phyloP scores from a whole-genome alignment of 176 grass and related monocot genomes.

The Lolium multiflorum region DNA sequence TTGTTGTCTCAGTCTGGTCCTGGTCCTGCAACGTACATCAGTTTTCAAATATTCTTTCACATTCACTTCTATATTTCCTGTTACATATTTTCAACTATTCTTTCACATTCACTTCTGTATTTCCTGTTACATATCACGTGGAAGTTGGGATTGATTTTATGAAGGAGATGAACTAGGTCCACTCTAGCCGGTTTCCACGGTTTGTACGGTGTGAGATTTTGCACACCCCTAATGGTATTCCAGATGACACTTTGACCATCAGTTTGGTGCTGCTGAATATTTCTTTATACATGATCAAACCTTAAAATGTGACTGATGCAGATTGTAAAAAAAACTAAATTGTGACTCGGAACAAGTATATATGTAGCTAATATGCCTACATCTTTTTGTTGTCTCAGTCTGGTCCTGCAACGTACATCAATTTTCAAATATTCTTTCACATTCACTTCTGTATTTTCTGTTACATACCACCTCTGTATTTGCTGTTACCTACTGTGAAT shows the following conservation, averaged over 20 bases:
- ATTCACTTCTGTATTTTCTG: slow-evolving; percentile 23
- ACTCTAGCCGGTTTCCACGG: too few species aligned
- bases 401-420: not conserved
- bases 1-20: slow-evolving; percentile 18
- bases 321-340: not conserved
- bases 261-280: not conserved
- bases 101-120: slow-evolving; percentile 5
- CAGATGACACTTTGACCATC: not conserved
- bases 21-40: not conserved
- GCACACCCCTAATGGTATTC: not conserved
- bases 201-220: too few species aligned
- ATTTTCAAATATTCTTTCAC: not conserved
- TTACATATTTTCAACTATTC: not conserved
- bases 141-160: too few species aligned
- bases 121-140: slow-evolving; percentile 6
- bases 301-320: not conserved
- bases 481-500: slow-evolving; percentile 16
- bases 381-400: slow-evolving; percentile 17
- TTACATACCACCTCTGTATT: slow-evolving; percentile 19
- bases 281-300: not conserved
- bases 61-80: slow-evolving; percentile 18
- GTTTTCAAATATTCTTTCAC: not conserved
- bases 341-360: not conserved
- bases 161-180: too few species aligned
- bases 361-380: slow-evolving; percentile 8